Conservation (phyloP, 805 yeast species). For the Clavispora fructus region DNA sequence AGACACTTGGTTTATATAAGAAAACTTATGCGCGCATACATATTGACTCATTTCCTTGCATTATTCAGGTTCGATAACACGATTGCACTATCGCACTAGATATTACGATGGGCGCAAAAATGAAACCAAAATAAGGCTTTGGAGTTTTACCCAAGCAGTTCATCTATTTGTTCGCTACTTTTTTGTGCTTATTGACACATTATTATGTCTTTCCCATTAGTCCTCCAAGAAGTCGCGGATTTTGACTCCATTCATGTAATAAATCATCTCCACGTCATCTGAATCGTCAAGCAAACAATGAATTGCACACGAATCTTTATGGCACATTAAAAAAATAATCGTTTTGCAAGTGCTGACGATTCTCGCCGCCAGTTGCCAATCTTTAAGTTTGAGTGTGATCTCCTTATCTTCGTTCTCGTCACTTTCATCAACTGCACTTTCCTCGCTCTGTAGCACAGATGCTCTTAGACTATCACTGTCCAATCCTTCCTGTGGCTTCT, state of each 20-base stretch:
- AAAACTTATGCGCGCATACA: neutral
- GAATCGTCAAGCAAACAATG: constrained; percentile 64
- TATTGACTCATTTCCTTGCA: neutral
- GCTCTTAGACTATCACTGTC: constrained; percentile 20
- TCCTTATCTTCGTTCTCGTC: constrained; percentile 30
- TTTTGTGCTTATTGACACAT: neutral
- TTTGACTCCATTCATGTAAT: constrained; percentile 44
- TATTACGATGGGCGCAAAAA: too few species aligned
- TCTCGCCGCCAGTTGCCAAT: constrained; percentile 64
- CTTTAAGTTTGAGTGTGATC: constrained; percentile 50
- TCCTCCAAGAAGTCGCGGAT: constrained; percentile 1
- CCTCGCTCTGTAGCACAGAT: constrained; percentile 10
- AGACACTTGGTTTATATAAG: neutral
- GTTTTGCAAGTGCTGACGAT: constrained; percentile 59
- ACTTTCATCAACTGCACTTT: constrained; percentile 9
- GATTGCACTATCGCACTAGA: neutral
- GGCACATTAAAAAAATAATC: constrained; percentile 53
- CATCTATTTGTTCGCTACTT: too few species aligned
- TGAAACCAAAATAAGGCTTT: too few species aligned
- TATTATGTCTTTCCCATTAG: neutral
- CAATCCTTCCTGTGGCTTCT: constrained; percentile 22
- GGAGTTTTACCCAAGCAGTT: too few species aligned
- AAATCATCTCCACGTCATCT: constrained; percentile 60
- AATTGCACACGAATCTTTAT: constrained; percentile 54
- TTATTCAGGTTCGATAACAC: too few species aligned